phyloP scores from a whole-genome alignment of 345 rosid species.

The Heritiera littoralis region DNA sequence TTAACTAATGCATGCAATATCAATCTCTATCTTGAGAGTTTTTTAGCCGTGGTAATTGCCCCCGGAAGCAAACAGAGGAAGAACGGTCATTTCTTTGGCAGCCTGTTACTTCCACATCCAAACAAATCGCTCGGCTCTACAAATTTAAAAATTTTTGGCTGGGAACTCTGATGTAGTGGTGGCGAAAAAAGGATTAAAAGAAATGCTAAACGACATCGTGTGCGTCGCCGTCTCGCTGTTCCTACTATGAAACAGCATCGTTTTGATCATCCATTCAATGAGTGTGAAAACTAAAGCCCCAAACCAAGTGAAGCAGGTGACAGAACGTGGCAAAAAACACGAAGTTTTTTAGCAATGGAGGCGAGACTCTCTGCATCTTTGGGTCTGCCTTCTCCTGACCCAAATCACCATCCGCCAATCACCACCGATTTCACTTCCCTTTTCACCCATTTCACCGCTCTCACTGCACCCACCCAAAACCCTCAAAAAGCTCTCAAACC shows the following conservation, averaged over 20 bases:
- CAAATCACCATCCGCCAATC: constrained; percentile 27
- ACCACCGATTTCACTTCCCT: constrained; percentile 25
- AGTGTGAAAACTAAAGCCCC: not conserved
- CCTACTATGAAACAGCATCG: not conserved
- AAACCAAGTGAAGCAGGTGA: not conserved
- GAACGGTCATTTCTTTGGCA: too few relatives aligned
- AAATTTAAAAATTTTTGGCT: not conserved
- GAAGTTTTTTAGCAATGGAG: constrained; percentile 37
- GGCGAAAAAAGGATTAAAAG: not conserved
- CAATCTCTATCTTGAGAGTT: too few relatives aligned
- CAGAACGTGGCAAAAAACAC: not conserved
- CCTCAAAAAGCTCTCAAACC: not conserved
- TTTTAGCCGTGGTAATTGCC: too few relatives aligned
- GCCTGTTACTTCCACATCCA: not conserved
- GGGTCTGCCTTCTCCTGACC: constrained; percentile 31
- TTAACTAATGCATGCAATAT: too few relatives aligned
- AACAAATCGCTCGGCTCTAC: not conserved
- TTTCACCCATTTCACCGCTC: constrained; percentile 36
- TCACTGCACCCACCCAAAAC: constrained; percentile 26
- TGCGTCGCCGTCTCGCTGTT: not conserved
- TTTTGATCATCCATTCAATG: not conserved
- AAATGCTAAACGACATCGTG: not conserved
- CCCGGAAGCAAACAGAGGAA: too few relatives aligned
- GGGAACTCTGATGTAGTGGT: too few relatives aligned
- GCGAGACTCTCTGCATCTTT: constrained; percentile 44